These are phyloP conservation scores for Xylariaceae sp. DNA, from an alignment of 2,329 filamentous ascomycete species.

Conservation along the genomic window DNA sequence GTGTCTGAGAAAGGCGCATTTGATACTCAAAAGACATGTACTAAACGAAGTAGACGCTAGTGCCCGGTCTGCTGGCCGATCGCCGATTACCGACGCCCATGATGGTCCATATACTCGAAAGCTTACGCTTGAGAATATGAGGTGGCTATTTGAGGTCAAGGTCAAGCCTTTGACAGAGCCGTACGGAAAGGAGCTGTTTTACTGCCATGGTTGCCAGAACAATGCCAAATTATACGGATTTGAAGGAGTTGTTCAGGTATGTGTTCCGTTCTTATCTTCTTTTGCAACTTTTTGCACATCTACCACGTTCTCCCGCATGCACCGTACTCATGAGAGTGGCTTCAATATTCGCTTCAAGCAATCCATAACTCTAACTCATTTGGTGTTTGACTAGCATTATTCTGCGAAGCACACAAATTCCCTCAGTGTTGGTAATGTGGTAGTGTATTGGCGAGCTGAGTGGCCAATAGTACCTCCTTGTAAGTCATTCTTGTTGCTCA, in stretches of 20 bases:
- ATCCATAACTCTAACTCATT: neutral
- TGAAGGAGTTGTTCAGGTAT: constrained; percentile 66
- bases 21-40: neutral
- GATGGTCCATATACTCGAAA: constrained; percentile 44
- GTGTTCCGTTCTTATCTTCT: neutral
- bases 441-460: constrained; percentile 74
- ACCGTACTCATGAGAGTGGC: neutral
- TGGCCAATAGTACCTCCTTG: constrained; percentile 77
- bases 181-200: constrained; percentile 66
- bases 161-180: constrained; percentile 64
- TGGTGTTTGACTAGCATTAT: constrained; percentile 49
- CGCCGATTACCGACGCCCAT: constrained; percentile 43
- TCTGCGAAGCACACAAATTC: constrained; percentile 72
- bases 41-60: constrained; percentile 32
- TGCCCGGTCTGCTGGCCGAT: constrained; percentile 41
- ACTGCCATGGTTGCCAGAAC: constrained; percentile 64
- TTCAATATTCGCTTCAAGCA: neutral
- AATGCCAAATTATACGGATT: constrained; percentile 67
- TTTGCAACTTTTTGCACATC: neutral
- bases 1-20: neutral
- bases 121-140: constrained; percentile 68
- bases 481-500: constrained; percentile 3
- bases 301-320: neutral
- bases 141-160: constrained; percentile 75
- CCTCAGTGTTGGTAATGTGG: constrained; percentile 64